Conservation (phyloP, 2,329 filamentous ascomycete species). For the Colletotrichum limetticola region DNA sequence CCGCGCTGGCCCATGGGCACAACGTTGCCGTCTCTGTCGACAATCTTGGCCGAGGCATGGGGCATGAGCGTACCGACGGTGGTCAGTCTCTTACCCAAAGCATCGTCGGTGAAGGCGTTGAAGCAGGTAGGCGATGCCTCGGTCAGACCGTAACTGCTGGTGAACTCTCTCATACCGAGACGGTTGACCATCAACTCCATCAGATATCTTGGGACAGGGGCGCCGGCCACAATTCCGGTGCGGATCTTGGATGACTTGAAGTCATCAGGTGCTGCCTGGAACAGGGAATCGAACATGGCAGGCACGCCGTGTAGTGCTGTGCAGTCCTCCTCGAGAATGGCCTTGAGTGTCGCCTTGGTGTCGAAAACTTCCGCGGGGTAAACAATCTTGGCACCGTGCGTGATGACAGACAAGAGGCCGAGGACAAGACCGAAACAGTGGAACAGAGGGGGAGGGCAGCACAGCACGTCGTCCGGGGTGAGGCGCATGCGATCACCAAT, state of each 20-base stretch:
- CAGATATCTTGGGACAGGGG: conserved; percentile 78
- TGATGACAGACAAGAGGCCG: conserved; percentile 77
- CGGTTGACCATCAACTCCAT: conserved; percentile 78
- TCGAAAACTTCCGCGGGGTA: conserved; percentile 82
- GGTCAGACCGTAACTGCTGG: conserved; percentile 77
- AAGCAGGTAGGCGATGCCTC: conserved; percentile 85
- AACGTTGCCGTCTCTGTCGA: conserved; percentile 72
- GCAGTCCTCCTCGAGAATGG: conserved; percentile 73
- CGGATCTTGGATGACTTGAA: conserved; percentile 66
- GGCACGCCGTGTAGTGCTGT: conserved; percentile 85
- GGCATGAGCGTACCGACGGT: conserved; percentile 83
- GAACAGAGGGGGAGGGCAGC: conserved; percentile 86
- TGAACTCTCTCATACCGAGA: conserved; percentile 81
- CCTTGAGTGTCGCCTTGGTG: conserved; percentile 70
- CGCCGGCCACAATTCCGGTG: conserved; percentile 83
- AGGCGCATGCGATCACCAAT: conserved; percentile 81
- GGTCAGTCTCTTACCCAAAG: conserved; percentile 71
- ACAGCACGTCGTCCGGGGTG: conserved; percentile 73
- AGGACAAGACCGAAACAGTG: conserved; percentile 88
- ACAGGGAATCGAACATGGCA: conserved; percentile 81
- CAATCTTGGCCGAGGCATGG: conserved; percentile 81
- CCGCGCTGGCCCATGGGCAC: conserved; percentile 76
- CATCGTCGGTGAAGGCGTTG: conserved; percentile 81
- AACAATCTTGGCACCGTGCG: conserved; percentile 80
- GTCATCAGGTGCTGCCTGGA: conserved; percentile 54